These are phyloP conservation scores for Phialophora expanda DNA, from an alignment of 2,329 filamentous ascomycete genomes.

Conservation along the genomic window DNA sequence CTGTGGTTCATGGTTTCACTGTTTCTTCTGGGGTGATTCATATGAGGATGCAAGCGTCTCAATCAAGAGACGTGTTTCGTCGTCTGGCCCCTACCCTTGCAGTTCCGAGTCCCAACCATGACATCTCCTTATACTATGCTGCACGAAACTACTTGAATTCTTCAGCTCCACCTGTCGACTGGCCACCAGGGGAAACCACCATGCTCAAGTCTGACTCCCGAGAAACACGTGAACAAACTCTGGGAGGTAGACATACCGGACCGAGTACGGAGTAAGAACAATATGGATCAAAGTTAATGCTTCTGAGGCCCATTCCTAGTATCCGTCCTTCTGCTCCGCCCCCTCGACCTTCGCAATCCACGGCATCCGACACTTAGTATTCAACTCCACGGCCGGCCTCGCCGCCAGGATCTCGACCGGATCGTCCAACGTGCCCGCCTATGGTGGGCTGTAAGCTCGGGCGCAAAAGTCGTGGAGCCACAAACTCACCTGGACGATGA, in stretches of 20 bases:
- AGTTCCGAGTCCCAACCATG: too few species aligned
- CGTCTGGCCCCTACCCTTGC: too few species aligned
- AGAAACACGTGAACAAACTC: background rate
- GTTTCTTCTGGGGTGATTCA: background rate
- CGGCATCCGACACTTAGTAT: constrained; percentile 2
- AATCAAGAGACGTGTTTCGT: too few species aligned
- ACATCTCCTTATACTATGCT: too few species aligned
- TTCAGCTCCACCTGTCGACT: too few species aligned
- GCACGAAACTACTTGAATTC: too few species aligned
- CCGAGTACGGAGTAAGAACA: background rate
- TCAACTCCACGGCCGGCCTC: constrained; percentile 5
- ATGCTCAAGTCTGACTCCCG: too few species aligned
- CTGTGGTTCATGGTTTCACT: background rate
- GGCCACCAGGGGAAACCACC: too few species aligned
- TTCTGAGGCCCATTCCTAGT: background rate
- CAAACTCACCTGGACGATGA: constrained; percentile 4
- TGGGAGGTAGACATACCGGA: background rate
- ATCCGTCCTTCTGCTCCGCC: constrained; percentile 10
- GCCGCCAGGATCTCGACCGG: background rate
- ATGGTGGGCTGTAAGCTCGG: background rate
- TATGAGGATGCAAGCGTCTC: too few species aligned
- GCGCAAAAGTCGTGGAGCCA: background rate
- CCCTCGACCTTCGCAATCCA: constrained; percentile 10
- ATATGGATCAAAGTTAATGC: background rate
- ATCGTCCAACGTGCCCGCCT: constrained; percentile 7